These are phyloP conservation scores for Colletotrichum aenigma DNA, from an alignment of 2,329 filamentous ascomycete genomes.

Conservation along the genomic window DNA sequence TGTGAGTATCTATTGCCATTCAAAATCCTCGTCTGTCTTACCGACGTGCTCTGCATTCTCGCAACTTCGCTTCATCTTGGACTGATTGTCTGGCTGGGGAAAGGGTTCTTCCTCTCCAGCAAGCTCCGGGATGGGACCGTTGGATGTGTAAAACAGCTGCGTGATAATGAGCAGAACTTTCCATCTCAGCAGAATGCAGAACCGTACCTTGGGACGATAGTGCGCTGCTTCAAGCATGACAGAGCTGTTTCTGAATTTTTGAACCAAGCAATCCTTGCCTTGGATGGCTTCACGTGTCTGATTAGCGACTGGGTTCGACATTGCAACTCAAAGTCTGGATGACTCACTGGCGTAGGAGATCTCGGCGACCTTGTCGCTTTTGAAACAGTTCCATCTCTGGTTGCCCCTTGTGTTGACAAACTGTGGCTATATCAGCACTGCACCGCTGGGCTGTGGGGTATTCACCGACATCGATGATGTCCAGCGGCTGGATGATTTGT, in stretches of 20 bases:
- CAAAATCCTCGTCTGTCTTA: conserved; percentile 40
- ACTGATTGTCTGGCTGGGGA: conserved; percentile 80
- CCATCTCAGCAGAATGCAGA: not conserved
- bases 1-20: not conserved
- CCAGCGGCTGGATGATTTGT: conserved; percentile 60
- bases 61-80: conserved; percentile 85
- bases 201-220: conserved; percentile 81
- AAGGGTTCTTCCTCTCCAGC: conserved; percentile 78
- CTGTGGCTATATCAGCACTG: conserved; percentile 45
- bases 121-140: conserved; percentile 51
- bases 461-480: conserved; percentile 70
- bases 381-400: conserved; percentile 80
- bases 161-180: not conserved
- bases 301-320: conserved; percentile 18
- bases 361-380: conserved; percentile 83
- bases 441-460: not conserved
- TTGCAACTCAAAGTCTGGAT: not conserved
- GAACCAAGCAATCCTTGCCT: conserved; percentile 86
- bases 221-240: conserved; percentile 87
- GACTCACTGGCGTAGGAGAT: conserved; percentile 92
- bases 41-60: conserved; percentile 88
- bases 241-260: conserved; percentile 96
- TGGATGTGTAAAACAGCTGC: conserved; percentile 58
- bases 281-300: conserved; percentile 72
- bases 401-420: conserved; percentile 75